Percentiles rank a stretch among this genome's conserved stretches.
Evolutionary conservation across 139 green algal genomes (phyloP).

Genomic region (Closterium sp.): DNA sequence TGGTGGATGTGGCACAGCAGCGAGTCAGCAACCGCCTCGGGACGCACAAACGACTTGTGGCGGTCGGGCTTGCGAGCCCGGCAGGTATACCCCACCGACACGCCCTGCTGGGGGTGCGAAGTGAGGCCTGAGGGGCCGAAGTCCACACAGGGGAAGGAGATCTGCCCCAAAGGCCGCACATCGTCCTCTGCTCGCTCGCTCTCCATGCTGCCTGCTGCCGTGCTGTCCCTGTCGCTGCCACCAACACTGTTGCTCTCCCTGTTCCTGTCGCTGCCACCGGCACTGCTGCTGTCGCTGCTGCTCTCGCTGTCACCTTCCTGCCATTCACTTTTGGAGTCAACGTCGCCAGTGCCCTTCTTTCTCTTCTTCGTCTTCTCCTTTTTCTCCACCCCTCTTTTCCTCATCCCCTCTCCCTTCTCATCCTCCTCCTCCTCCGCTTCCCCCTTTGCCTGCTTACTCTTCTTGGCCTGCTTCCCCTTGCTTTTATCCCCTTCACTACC

Average conservation of each 20-base stretch:
- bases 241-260: background rate
- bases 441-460: background rate
- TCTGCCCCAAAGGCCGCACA: background rate
- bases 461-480: background rate
- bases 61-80: background rate
- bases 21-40: background rate
- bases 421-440: background rate
- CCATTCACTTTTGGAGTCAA: background rate
- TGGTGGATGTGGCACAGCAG: background rate
- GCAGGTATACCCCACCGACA: constrained; percentile 25
- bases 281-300: too few species aligned
- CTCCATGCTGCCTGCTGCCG: background rate
- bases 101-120: background rate
- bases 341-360: background rate
- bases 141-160: constrained; percentile 12
- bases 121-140: constrained; percentile 22
- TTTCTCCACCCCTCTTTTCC: background rate
- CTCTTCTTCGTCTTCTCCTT: background rate
- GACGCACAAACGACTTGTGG: constrained; percentile 25
- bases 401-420: background rate
- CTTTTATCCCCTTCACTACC: background rate
- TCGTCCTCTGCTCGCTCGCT: background rate
- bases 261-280: too few species aligned
- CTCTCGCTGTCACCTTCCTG: background rate
- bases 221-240: background rate